A percentile compares a stretch with the other conserved stretches of the same genome.
Conservation (phyloP, 1,284 basidiomycete genomes). For the Lignosus rhinocerotis region DNA sequence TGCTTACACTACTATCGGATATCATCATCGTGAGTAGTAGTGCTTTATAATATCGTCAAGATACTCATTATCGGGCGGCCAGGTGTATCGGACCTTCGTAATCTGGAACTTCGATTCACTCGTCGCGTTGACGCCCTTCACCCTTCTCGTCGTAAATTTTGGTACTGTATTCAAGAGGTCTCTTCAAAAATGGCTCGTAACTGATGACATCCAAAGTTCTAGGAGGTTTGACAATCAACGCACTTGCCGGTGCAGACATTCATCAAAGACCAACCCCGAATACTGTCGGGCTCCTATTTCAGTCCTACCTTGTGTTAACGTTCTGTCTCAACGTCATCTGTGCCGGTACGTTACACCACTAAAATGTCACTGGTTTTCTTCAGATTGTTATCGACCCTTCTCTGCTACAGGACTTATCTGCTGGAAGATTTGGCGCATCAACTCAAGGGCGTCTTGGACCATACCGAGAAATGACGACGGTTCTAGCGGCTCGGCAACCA, state of each 20-base stretch:
- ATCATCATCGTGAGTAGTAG: neutral
- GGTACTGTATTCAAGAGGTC: neutral
- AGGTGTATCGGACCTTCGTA: conserved; percentile 7
- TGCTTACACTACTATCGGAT: neutral
- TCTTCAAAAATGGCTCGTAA: neutral
- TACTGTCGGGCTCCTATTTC: neutral
- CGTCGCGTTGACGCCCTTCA: neutral
- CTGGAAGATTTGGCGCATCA: neutral
- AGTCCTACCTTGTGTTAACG: neutral
- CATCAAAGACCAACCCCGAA: neutral
- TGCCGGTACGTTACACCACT: neutral
- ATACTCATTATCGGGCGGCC: neutral
- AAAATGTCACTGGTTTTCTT: neutral
- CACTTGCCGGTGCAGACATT: neutral
- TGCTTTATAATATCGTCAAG: no score
- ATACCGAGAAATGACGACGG: no score
- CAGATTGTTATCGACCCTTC: neutral
- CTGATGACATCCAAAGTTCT: neutral
- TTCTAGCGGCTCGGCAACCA: neutral
- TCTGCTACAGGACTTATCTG: neutral
- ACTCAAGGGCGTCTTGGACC: neutral
- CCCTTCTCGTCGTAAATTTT: neutral
- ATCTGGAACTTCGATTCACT: neutral
- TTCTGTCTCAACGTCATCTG: neutral
- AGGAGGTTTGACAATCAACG: neutral